Evolutionary conservation across 2,329 filamentous ascomycete genomes (phyloP).

Genomic region (Ilyonectria mors-panacis): DNA sequence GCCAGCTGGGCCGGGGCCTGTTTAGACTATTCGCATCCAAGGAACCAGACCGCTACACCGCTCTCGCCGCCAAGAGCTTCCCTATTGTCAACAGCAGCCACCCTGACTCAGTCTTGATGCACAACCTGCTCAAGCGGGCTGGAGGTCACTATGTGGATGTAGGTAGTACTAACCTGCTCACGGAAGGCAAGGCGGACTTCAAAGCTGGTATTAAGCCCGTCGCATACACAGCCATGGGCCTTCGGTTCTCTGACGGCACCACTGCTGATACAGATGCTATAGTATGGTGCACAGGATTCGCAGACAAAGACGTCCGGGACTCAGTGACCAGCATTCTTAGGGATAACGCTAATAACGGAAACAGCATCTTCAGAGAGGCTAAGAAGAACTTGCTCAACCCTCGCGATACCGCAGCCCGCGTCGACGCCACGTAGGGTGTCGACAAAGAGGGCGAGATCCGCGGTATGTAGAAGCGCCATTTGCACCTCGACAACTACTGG

Average conservation of each 20-base stretch:
- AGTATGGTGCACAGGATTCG: conserved; percentile 36
- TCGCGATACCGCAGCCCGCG: conserved; percentile 8
- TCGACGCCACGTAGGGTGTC: conserved; percentile 34
- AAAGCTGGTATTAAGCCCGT: conserved; percentile 25
- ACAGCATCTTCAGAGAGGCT: background rate
- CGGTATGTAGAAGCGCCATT: conserved; percentile 41
- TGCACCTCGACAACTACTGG: conserved; percentile 33
- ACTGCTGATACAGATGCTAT: conserved; percentile 21
- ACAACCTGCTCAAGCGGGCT: conserved; percentile 30
- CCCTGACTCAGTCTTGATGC: conserved; percentile 3
- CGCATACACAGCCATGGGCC: conserved; percentile 13
- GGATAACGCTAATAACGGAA: fast-evolving
- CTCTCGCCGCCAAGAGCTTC: conserved; percentile 19
- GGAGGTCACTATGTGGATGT: conserved; percentile 36
- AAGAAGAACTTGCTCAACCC: background rate
- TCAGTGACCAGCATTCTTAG: conserved; percentile 16
- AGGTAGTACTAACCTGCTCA: conserved; percentile 22
- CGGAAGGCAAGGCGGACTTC: conserved; percentile 13
- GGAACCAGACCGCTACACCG: conserved; percentile 29
- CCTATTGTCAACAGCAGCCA: conserved; percentile 26
- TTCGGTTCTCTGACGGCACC: conserved; percentile 31
- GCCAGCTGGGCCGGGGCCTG: conserved; percentile 19
- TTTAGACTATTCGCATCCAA: conserved; percentile 27
- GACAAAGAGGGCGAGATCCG: conserved; percentile 36
- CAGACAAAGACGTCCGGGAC: conserved; percentile 23